Evolutionary conservation across 2,329 filamentous ascomycete genomes (phyloP), one percentile per base, ranked within the genome.

Genomic region (Stromatinia cepivora): DNA sequence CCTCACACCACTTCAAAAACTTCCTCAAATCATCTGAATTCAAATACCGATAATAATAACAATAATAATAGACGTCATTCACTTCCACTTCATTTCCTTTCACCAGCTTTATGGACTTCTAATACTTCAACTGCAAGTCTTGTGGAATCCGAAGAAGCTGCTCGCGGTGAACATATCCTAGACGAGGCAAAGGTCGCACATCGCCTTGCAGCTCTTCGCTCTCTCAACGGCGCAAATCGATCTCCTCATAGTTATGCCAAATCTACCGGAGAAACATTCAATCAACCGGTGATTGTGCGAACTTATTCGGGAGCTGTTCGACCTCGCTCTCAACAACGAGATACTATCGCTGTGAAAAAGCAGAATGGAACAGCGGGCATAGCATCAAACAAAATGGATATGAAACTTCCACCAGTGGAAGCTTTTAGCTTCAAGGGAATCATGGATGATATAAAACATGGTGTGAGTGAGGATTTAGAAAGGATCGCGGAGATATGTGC

Each of bases 401-500:
- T 83, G 20, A 85, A 84, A 74, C 81, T 90, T 17, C 88, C 88
- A 0, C 86, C 87, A 0, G 78, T 89, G 22, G 87, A 89, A 71
- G 87, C 87, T 17, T 90, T 89, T 73, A 87, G 83, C 66, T 89
- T 89, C 80, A 88, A 87, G 76, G 86, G 84, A 71, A 88, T 90
- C 75, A 84, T 90, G 81, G 83, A 84, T 65, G 84, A 85, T 70
- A 81, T 87, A 61, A 80, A 82, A 63, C 80, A 80, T 64, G 76
- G 76, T 10, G 86, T 89, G 70, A 82, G 82, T 65, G 81, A 86
- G 17, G 86, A 89, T 74, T 79, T 90, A 63, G 87, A 90, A 71
- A 84, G 86, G 53, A 90, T 90, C 74, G 88, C 88, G 15, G 87
- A 90, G 77, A 90, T 90, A 45, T 90, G 87, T 78, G 88, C 88